A percentile compares a stretch with the other conserved stretches of the same genome.
phyloP scores from a whole-genome alignment of 2,329 filamentous ascomycete genomes.

The Epicoccum nigrum region DNA sequence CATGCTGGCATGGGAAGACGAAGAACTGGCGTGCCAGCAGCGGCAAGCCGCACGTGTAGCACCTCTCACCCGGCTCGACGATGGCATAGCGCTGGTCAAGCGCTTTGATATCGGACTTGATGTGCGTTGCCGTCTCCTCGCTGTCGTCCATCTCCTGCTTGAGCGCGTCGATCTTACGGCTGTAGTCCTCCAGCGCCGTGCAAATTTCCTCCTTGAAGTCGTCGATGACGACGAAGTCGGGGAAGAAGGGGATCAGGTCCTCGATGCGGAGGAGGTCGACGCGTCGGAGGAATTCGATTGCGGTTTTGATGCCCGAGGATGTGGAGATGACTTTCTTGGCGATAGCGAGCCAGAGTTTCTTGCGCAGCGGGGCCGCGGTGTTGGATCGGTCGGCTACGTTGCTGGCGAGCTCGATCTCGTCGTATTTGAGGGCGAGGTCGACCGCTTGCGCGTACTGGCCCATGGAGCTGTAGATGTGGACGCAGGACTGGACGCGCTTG shows the following conservation, averaged over 20 bases:
- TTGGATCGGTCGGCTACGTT: conserved; percentile 86
- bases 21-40: conserved; percentile 93
- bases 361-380: conserved; percentile 78
- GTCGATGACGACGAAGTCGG: conserved; percentile 97
- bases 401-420: conserved; percentile 87
- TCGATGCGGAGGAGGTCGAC: conserved; percentile 94
- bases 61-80: conserved; percentile 93
- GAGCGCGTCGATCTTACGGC: conserved; percentile 83
- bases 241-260: conserved; percentile 97
- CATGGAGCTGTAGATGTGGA: conserved; percentile 98
- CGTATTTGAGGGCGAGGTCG: conserved; percentile 86
- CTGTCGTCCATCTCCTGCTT: conserved; percentile 97
- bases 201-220: conserved; percentile 99
- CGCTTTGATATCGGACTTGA: conserved; percentile 84
- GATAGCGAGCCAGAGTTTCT: conserved; percentile 94
- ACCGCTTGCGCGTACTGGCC: conserved; percentile 92
- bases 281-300: conserved; percentile 89
- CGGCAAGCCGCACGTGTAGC: conserved; percentile 85
- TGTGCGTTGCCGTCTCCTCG: conserved; percentile 84
- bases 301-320: conserved; percentile 79
- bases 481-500: conserved; percentile 88
- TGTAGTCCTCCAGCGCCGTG: conserved; percentile 89
- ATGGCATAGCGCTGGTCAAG: conserved; percentile 92
- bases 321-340: conserved; percentile 92
- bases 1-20: conserved; percentile 97